A percentile compares a stretch with the other conserved stretches of the same genome.
phyloP scores from a whole-genome alignment of 1,139 yeast species.

The Sugiyamaella paludigena region DNA sequence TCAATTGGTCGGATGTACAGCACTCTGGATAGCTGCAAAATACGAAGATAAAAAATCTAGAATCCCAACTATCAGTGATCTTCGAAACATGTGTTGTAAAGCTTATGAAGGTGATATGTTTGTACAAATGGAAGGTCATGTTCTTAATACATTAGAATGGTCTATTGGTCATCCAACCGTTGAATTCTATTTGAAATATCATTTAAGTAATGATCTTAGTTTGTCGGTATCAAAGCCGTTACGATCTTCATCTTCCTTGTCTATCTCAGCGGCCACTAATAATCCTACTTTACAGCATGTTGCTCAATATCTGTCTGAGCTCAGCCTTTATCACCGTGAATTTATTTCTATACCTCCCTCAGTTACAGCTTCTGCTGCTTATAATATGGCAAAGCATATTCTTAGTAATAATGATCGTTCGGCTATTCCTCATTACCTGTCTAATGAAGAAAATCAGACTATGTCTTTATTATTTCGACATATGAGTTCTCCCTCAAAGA shows the following conservation, averaged over 20 bases:
- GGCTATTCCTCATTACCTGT: slow-evolving; percentile 23
- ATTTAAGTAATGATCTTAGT: slow-evolving; percentile 27
- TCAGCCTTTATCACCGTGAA: slow-evolving; percentile 67
- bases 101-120: slow-evolving; percentile 94
- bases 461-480: slow-evolving; percentile 37
- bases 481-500: slow-evolving; percentile 38
- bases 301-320: slow-evolving; percentile 71
- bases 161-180: slow-evolving; percentile 59
- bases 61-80: slow-evolving; percentile 78
- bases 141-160: slow-evolving; percentile 85
- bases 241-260: background rate
- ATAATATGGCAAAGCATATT: slow-evolving; percentile 69
- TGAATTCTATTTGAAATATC: slow-evolving; percentile 36
- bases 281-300: slow-evolving; percentile 33
- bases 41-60: slow-evolving; percentile 88
- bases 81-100: slow-evolving; percentile 75
- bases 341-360: slow-evolving; percentile 64
- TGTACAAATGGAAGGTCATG: slow-evolving; percentile 93
- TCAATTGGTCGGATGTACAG: slow-evolving; percentile 89
- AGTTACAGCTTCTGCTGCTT: slow-evolving; percentile 64
- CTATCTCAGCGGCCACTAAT: too few species aligned
- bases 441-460: slow-evolving; percentile 31
- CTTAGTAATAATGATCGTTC: slow-evolving; percentile 32
- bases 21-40: slow-evolving; percentile 94
- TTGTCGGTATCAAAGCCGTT: slow-evolving; percentile 7